Evolutionary conservation across 352 stramenopile genomes (phyloP), one percentile per base, ranked within the genome.

Genomic region (Globisporangium solare): DNA sequence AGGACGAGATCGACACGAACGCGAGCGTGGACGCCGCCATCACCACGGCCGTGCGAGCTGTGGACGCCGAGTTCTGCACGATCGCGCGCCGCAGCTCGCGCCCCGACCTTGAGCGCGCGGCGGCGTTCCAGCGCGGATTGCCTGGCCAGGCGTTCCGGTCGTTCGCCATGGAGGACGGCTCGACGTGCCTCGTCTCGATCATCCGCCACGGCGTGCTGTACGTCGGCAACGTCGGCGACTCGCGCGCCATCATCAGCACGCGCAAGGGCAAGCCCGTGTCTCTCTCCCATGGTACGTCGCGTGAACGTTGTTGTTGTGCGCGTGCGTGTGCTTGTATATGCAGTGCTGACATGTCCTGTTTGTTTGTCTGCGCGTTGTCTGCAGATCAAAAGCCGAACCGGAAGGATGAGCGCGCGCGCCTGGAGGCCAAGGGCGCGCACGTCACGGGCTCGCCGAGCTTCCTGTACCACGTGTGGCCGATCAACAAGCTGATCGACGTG

Each of bases 201-300:
- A 80, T 92, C 39, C 79, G 80, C 45, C 66, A 88, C 51, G 72
- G 76, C 5, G 61, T 83, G 5, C 37, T 94, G 13, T 86, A 90
- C 49, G 70, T 93, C 27, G 85, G 74, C 39, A 95, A 95, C 49
- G 83, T 93, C 17, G 85, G 85, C 20, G 85, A 95, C 67, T 95
- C 85, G 3, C 83, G 85, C 13, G 83, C 83, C 20, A 66, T 95
- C 20, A 57, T 95, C 2, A 63, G 70, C 40, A 92, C 79, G 6
- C 71, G 68, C 32, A 74, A 67, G n/a, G 76, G 78, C 20, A 69
- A 83, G 37, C 69, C 60, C n/a, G 73, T 86, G 41, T 59, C 70
- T 6, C 66, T 94, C 56, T 90, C 82, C 0, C 61, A 69, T 37
- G 75, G 75, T 86, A 66, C 31, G 53, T 35, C 14, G 3, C 37